Conservation (phyloP, 1,284 basidiomycete genomes). For the Trametes versicolor region DNA sequence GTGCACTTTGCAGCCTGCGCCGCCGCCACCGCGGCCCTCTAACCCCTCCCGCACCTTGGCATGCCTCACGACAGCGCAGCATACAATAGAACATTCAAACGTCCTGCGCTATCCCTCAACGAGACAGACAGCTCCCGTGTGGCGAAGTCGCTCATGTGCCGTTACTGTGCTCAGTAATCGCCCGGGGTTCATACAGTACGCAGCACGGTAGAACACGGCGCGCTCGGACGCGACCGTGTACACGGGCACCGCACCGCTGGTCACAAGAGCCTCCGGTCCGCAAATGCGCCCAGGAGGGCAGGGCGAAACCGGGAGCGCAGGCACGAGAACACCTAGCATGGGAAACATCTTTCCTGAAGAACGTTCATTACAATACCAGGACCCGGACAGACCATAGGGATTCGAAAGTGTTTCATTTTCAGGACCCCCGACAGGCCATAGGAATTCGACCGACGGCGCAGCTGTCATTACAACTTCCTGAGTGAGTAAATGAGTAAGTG, state of each 20-base stretch:
- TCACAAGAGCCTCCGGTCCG: slow-evolving; percentile 17
- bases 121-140: not conserved
- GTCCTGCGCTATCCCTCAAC: not conserved
- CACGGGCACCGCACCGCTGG: slow-evolving; percentile 1
- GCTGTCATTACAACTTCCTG: too few species aligned
- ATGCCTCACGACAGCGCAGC: not conserved
- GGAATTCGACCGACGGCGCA: too few species aligned
- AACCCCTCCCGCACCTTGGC: not conserved
- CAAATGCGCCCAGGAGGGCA: slow-evolving; percentile 2
- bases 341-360: too few species aligned
- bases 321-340: slow-evolving; percentile 5
- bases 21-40: slow-evolving; percentile 13
- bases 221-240: slow-evolving; percentile 1
- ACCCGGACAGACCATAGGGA: too few species aligned
- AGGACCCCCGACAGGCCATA: too few species aligned
- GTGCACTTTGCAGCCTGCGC: slow-evolving; percentile 13
- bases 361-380: too few species aligned
- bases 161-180: not conserved
- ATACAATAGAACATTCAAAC: not conserved
- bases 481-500: too few species aligned
- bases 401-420: too few species aligned
- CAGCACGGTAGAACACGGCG: slow-evolving; percentile 1
- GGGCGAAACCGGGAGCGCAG: slow-evolving; percentile 19
- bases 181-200: not conserved
- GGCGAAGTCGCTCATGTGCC: not conserved